Evolutionary conservation across 2,329 filamentous ascomycete species (phyloP).

Genomic region (Cryphonectria carpinicola): DNA sequence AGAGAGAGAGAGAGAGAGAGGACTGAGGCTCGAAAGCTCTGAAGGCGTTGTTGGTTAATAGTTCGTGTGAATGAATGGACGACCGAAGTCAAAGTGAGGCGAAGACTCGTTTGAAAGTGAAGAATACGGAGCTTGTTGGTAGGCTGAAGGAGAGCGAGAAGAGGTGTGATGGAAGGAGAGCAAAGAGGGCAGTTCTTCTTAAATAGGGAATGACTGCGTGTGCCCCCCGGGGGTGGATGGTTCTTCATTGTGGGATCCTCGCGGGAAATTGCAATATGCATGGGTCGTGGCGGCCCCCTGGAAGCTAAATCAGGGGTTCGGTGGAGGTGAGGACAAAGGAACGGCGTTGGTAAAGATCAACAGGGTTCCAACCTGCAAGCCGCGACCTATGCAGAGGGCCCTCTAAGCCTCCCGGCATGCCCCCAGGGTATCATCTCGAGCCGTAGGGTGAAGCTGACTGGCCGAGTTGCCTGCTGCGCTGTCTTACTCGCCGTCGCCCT

Average conservation of each 20-base stretch:
- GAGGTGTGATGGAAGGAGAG: slow-evolving; percentile 30
- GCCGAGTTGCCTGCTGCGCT: slow-evolving; percentile 1
- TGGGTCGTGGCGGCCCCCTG: slow-evolving; percentile 30
- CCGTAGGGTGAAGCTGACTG: slow-evolving; percentile 9
- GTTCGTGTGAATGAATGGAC: slow-evolving; percentile 43
- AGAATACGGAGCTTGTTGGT: slow-evolving; percentile 37
- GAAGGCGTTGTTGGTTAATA: slow-evolving; percentile 26
- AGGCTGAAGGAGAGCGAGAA: slow-evolving; percentile 39
- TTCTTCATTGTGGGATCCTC: slow-evolving; percentile 22
- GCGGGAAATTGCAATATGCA: slow-evolving; percentile 31
- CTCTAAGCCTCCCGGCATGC: background rate
- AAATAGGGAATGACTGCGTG: slow-evolving; percentile 36
- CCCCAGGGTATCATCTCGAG: slow-evolving; percentile 5
- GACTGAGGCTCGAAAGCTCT: slow-evolving; percentile 37
- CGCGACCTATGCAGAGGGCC: slow-evolving; percentile 18
- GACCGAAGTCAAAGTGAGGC: slow-evolving; percentile 46
- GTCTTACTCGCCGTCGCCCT: slow-evolving; percentile 10
- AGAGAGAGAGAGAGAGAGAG: slow-evolving; percentile 34
- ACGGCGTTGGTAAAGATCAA: slow-evolving; percentile 29
- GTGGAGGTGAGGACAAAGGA: slow-evolving; percentile 33
- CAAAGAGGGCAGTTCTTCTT: slow-evolving; percentile 34
- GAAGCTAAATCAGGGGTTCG: slow-evolving; percentile 37
- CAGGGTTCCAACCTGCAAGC: slow-evolving; percentile 19
- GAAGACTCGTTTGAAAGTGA: slow-evolving; percentile 33
- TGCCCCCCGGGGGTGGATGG: slow-evolving; percentile 6